Percentiles rank a stretch among this genome's conserved stretches.
Evolutionary conservation across 106 monocot species (phyloP).

Genomic region (Dioscorea zingiberensis): DNA sequence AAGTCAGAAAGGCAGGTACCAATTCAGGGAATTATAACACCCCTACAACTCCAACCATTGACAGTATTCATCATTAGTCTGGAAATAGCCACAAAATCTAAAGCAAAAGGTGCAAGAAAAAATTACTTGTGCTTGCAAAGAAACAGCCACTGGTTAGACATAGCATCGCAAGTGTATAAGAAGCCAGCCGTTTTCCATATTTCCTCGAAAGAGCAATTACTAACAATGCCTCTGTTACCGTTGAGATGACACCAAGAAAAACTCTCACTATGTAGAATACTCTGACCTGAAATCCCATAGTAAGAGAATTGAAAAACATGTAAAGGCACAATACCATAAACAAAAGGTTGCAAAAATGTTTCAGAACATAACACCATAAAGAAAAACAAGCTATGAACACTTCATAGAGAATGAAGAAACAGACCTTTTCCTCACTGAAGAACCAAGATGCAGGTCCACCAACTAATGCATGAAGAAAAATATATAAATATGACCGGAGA

Average conservation of each 20-base stretch:
- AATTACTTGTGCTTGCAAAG: conserved; percentile 98
- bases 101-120: background rate
- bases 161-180: conserved; percentile 86
- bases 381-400: background rate
- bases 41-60: too few species aligned
- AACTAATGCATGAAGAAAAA: conserved; percentile 72
- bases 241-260: conserved; percentile 88
- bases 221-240: conserved; percentile 67
- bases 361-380: background rate
- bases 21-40: background rate
- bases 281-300: conserved; percentile 44
- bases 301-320: background rate
- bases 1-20: too few species aligned
- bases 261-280: conserved; percentile 89
- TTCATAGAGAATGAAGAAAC: background rate
- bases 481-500: conserved; percentile 82
- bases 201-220: conserved; percentile 88
- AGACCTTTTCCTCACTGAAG: conserved; percentile 78
- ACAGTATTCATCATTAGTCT: too few species aligned
- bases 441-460: conserved; percentile 81
- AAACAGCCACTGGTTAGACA: conserved; percentile 97
- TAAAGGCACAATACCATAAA: background rate
- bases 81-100: too few species aligned
- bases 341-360: background rate
- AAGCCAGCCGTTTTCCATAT: conserved; percentile 83